These are phyloP conservation scores for Globisporangium takayamanum DNA, from an alignment of 352 stramenopile genomes.

Conservation along the genomic window DNA sequence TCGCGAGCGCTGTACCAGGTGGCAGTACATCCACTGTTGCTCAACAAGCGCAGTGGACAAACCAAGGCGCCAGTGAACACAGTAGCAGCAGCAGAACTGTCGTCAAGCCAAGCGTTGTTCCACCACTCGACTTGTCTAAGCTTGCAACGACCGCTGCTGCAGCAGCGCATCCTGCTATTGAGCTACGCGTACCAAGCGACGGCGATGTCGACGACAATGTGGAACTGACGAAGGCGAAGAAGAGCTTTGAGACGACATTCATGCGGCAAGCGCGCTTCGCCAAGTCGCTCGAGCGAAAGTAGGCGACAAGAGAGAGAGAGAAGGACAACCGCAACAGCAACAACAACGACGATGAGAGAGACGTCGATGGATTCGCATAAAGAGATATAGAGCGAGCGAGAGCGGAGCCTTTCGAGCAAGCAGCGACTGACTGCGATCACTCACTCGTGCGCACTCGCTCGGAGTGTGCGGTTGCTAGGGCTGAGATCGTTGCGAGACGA, in stretches of 20 bases:
- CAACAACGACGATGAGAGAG: not conserved
- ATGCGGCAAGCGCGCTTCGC: slow-evolving; percentile 43
- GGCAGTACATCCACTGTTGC: not conserved
- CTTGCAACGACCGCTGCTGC: slow-evolving; percentile 2
- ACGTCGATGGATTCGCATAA: not conserved
- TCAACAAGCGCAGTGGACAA: not conserved
- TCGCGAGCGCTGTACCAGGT: slow-evolving; percentile 18
- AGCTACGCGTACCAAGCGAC: not conserved
- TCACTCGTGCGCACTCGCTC: not conserved
- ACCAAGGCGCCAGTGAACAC: not conserved
- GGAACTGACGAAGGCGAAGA: slow-evolving; percentile 18
- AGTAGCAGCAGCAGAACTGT: not conserved
- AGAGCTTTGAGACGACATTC: slow-evolving; percentile 43
- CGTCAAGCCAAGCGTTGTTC: slow-evolving; percentile 4
- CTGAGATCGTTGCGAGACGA: not conserved
- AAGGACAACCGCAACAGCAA: no score
- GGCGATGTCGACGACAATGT: not conserved
- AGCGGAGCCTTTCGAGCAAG: not conserved
- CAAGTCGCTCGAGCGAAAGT: slow-evolving; percentile 43
- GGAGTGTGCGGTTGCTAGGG: not conserved
- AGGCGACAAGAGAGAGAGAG: not conserved
- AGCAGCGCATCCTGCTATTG: not conserved
- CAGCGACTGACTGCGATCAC: not conserved
- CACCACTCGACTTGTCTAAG: slow-evolving; percentile 26
- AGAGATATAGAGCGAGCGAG: not conserved